A percentile compares a stretch with the other conserved stretches of the same genome.
phyloP scores from a whole-genome alignment of 179 eudicot genomes.

The Actinidia polygama region DNA sequence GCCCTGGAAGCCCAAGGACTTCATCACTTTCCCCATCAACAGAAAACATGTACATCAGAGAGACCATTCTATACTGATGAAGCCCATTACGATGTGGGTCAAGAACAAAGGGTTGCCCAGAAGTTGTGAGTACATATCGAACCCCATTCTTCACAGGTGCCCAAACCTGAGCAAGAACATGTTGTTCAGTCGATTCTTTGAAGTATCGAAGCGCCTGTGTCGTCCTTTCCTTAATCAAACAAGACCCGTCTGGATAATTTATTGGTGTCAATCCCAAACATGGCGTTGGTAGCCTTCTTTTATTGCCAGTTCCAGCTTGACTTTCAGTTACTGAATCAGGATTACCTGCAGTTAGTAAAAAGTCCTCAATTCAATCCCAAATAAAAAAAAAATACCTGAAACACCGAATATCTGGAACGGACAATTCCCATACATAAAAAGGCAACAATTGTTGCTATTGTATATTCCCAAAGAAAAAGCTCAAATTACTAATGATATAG shows the following conservation, averaged over 20 bases:
- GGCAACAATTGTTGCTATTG: no score
- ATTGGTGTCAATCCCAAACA: constrained; percentile 41
- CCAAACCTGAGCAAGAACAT: constrained; percentile 93
- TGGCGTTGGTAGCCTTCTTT: constrained; percentile 51
- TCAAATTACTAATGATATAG: no score
- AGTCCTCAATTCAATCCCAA: background rate
- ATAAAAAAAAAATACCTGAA: no score
- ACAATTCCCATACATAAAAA: no score
- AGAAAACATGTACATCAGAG: constrained; percentile 79
- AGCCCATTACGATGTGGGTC: constrained; percentile 78
- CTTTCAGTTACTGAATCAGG: constrained; percentile 39
- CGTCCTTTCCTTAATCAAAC: constrained; percentile 78
- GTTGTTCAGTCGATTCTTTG: constrained; percentile 78
- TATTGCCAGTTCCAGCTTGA: constrained; percentile 39
- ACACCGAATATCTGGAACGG: no score
- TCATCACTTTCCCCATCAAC: constrained; percentile 67
- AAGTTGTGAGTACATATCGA: constrained; percentile 79
- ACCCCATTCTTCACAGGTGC: constrained; percentile 78
- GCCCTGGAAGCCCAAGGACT: constrained; percentile 90
- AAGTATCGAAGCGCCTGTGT: constrained; percentile 85
- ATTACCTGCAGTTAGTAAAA: constrained; percentile 39
- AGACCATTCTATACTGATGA: constrained; percentile 81
- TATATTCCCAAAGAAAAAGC: no score
- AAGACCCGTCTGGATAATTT: constrained; percentile 51
- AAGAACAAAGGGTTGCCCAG: constrained; percentile 93